phyloP scores from a whole-genome alignment of 306 rosid genomes.

The Cucurbita pepo region DNA sequence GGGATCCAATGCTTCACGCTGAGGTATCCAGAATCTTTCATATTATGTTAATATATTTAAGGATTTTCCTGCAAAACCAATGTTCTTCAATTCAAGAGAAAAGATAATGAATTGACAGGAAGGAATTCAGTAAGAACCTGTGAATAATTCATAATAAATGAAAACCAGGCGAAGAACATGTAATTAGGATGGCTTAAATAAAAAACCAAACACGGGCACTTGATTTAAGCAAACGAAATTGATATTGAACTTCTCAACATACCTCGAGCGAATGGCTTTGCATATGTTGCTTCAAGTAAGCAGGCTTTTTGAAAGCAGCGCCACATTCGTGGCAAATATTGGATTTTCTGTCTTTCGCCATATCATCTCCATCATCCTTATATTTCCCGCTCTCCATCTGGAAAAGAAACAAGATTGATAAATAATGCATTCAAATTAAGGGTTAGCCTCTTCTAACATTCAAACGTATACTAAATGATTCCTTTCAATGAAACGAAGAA shows the following conservation, averaged over 20 bases:
- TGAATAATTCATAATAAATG: background rate
- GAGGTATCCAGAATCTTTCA: slow-evolving; percentile 19
- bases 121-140: background rate
- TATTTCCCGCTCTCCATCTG: slow-evolving; percentile 38
- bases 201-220: too few relatives aligned
- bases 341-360: slow-evolving; percentile 8
- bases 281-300: slow-evolving; percentile 68
- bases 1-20: slow-evolving; percentile 99
- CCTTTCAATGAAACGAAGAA: background rate
- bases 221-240: background rate
- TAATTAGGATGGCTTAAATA: background rate
- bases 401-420: background rate
- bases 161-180: background rate
- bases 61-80: slow-evolving; percentile 45
- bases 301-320: slow-evolving; percentile 53
- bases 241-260: slow-evolving; percentile 26
- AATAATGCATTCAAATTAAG: background rate
- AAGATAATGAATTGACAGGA: background rate
- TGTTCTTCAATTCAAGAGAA: background rate
- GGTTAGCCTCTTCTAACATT: background rate
- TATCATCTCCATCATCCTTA: slow-evolving; percentile 9
- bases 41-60: slow-evolving; percentile 6
- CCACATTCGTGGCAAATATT: slow-evolving; percentile 59
- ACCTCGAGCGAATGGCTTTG: slow-evolving; percentile 77
- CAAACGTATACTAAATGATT: background rate